phyloP scores from a whole-genome alignment of 1,139 yeast genomes.

The Diutina siamensis region DNA sequence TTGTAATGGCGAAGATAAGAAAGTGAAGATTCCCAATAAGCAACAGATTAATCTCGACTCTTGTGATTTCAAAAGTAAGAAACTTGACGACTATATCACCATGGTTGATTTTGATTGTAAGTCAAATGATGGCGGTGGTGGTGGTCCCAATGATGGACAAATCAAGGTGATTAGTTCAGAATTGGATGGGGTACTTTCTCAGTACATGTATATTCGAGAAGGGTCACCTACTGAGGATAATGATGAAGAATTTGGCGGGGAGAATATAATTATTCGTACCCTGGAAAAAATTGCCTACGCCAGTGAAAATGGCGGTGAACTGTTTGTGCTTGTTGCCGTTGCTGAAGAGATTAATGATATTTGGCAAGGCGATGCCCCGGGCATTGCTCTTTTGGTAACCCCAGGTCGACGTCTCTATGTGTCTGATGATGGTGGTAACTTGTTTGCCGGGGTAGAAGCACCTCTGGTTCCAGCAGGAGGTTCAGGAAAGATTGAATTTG shows the following conservation, averaged over 20 bases:
- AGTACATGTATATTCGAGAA: slow-evolving; percentile 47
- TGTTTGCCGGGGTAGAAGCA: slow-evolving; percentile 20
- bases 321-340: slow-evolving; percentile 38
- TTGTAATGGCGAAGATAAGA: slow-evolving; percentile 18
- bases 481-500: slow-evolving; percentile 28
- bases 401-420: slow-evolving; percentile 36
- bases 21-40: slow-evolving; percentile 23
- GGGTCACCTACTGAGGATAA: slow-evolving; percentile 27
- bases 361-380: slow-evolving; percentile 50
- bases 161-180: slow-evolving; percentile 19
- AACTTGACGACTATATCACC: neutral
- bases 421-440: slow-evolving; percentile 59
- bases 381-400: slow-evolving; percentile 53
- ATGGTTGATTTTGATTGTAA: slow-evolving; percentile 15
- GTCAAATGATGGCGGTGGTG: slow-evolving; percentile 16
- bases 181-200: slow-evolving; percentile 35
- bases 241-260: slow-evolving; percentile 27
- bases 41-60: slow-evolving; percentile 38
- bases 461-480: slow-evolving; percentile 1
- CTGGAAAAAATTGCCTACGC: slow-evolving; percentile 39
- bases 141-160: slow-evolving; percentile 6
- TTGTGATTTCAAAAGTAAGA: slow-evolving; percentile 18
- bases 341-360: slow-evolving; percentile 42
- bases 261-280: slow-evolving; percentile 62
- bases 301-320: slow-evolving; percentile 71